These are phyloP conservation scores for Aspergillus ochraceoroseus DNA, from an alignment of 2,329 filamentous ascomycete genomes.

Conservation along the genomic window DNA sequence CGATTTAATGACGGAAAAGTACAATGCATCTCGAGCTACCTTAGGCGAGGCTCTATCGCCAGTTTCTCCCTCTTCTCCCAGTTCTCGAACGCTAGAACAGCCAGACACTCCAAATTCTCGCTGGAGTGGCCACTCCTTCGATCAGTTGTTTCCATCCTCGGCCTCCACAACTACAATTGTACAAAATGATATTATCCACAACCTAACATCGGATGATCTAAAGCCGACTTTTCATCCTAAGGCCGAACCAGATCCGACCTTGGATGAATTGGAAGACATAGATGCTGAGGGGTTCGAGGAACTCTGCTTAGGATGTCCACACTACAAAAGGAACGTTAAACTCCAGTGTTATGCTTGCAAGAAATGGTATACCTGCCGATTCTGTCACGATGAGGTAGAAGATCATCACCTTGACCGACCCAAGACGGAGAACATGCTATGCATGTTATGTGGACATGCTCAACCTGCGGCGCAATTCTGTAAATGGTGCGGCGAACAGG, in stretches of 20 bases:
- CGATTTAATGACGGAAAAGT: slow-evolving; percentile 63
- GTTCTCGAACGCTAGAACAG: slow-evolving; percentile 24
- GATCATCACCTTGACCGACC: slow-evolving; percentile 73
- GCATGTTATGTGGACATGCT: slow-evolving; percentile 86
- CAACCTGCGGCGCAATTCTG: slow-evolving; percentile 78
- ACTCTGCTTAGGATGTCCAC: slow-evolving; percentile 69
- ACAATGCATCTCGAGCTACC: slow-evolving; percentile 47
- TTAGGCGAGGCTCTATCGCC: slow-evolving; percentile 21
- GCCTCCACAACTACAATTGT: slow-evolving; percentile 26
- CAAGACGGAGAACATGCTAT: slow-evolving; percentile 91
- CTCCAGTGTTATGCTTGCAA: slow-evolving; percentile 86
- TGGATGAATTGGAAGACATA: slow-evolving; percentile 38
- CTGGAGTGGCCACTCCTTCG: slow-evolving; percentile 27
- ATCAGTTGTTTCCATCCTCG: slow-evolving; percentile 28
- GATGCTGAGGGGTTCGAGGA: slow-evolving; percentile 48
- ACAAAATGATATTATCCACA: slow-evolving; percentile 34
- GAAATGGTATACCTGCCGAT: slow-evolving; percentile 89
- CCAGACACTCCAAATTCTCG: slow-evolving; percentile 32
- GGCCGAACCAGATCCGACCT: slow-evolving; percentile 26
- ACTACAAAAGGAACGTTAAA: slow-evolving; percentile 95
- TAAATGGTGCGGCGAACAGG: slow-evolving; percentile 66
- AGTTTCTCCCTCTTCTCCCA: slow-evolving; percentile 24
- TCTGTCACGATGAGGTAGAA: slow-evolving; percentile 84
- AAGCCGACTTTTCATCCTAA: slow-evolving; percentile 61
- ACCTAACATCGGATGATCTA: slow-evolving; percentile 53